A percentile compares a stretch with the other conserved stretches of the same genome.
Evolutionary conservation across 208 protist species (phyloP).

Genomic region (Acanthamoeba royreba): DNA sequence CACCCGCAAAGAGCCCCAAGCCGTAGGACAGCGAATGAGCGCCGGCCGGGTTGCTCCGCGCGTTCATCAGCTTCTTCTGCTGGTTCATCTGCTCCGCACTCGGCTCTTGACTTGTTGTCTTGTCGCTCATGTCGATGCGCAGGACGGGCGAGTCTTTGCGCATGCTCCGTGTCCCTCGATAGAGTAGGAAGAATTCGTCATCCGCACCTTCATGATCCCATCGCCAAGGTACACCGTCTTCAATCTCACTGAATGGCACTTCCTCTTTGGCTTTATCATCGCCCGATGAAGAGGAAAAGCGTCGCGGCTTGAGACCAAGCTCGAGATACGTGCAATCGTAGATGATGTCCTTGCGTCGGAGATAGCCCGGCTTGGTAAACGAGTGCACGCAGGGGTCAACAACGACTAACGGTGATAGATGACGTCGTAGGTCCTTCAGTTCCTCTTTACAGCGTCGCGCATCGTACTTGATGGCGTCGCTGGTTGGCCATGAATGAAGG

Average conservation of each 20-base stretch:
- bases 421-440: background rate
- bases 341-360: background rate
- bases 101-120: no score
- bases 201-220: no score
- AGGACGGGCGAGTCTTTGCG: background rate
- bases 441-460: background rate
- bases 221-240: background rate
- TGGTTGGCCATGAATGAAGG: background rate
- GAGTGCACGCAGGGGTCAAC: background rate
- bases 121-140: background rate
- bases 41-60: background rate
- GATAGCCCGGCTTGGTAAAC: background rate
- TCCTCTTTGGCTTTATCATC: no score
- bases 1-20: background rate
- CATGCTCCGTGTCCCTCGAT: background rate
- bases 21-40: background rate
- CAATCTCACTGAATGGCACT: no score
- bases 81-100: background rate
- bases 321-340: background rate
- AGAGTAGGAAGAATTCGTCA: background rate
- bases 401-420: background rate
- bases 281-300: no score
- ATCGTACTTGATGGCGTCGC: background rate
- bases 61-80: background rate
- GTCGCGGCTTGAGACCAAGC: background rate